Evolutionary conservation across 345 rosid genomes (phyloP), one percentile per base, ranked within the genome.

Genomic region (Lepidium sativum): DNA sequence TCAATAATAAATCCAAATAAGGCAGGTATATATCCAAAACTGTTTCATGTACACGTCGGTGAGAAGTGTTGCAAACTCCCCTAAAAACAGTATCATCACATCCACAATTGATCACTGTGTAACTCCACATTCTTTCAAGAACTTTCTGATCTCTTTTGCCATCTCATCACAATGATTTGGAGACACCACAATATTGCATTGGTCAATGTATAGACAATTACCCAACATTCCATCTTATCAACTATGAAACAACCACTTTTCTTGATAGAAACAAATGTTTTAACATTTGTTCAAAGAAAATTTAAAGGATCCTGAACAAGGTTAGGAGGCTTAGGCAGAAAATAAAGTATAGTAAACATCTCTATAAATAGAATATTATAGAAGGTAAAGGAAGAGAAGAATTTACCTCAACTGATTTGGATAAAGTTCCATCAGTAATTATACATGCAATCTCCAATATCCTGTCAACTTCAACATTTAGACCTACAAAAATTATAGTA

Each of bases 381-480:
- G 4, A 32, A 57, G 14, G 54, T 17, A 15, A 6, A 47, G 52
- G 37, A 15, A 13, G 55, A 66, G 50, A 67, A 37, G 51, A 54
- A 44, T 18, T 7, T 74, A 89, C 99, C 96, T 94, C 99, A 37
- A 83, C 71, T 37, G 87, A 80, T 72, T 81, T 86, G 62, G 74
- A 72, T 79, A 94, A 78, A 16, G 43, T 73, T 23, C 96, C 97
- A 81, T 94, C 84, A 11, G 99, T 94, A 21, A 94, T 78, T 59
- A 90, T 86, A 70, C 99, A 90, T 13, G 95, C 96, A 77, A 94
- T 94, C 83, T 94, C 99, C 75, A 92, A 70, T 72, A 92, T 87
- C 78, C 88, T 79, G 65, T 92, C 96, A 69, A 75, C 84, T 75
- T 86, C 94, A 63, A 84, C 59, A 70, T 86, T 68, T 73, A 92